Evolutionary conservation across 371 early-diverging fungal species (phyloP).

Genomic region (Batrachochytrium dendrobatidis): DNA sequence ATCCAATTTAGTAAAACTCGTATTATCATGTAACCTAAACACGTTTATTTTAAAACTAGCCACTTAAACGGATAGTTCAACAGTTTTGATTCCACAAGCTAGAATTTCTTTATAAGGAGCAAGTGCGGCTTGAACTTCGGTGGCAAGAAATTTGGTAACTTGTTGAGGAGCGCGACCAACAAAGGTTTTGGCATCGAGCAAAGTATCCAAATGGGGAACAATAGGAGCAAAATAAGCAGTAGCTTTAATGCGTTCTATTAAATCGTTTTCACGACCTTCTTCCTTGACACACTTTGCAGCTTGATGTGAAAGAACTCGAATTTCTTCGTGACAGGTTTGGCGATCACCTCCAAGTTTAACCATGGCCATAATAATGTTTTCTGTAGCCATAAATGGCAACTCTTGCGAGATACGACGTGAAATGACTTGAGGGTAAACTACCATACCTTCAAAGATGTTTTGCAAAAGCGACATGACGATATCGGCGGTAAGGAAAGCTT

Average conservation of each 20-base stretch:
- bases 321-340: slow-evolving; percentile 93
- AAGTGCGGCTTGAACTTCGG: slow-evolving; percentile 81
- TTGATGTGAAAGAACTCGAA: slow-evolving; percentile 91
- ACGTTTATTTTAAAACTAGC: no score
- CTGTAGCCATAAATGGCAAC: slow-evolving; percentile 98
- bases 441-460: slow-evolving; percentile 93
- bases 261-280: slow-evolving; percentile 89
- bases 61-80: slow-evolving; percentile 30
- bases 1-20: no score
- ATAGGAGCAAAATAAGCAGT: slow-evolving; percentile 85
- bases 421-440: slow-evolving; percentile 95
- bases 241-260: slow-evolving; percentile 81
- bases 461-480: slow-evolving; percentile 87
- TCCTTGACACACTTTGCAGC: slow-evolving; percentile 87
- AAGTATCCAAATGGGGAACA: slow-evolving; percentile 59
- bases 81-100: slow-evolving; percentile 31
- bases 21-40: no score
- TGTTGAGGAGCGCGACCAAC: slow-evolving; percentile 93
- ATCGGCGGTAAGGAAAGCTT: slow-evolving; percentile 95
- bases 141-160: slow-evolving; percentile 73
- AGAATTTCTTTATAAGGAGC: slow-evolving; percentile 59
- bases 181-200: slow-evolving; percentile 89
- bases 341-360: slow-evolving; percentile 90
- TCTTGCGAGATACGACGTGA: slow-evolving; percentile 84
- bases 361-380: slow-evolving; percentile 98